Percentiles rank a stretch among this genome's conserved stretches.
Conservation (phyloP, 352 stramenopile species). For the Pythium apleroticum region DNA sequence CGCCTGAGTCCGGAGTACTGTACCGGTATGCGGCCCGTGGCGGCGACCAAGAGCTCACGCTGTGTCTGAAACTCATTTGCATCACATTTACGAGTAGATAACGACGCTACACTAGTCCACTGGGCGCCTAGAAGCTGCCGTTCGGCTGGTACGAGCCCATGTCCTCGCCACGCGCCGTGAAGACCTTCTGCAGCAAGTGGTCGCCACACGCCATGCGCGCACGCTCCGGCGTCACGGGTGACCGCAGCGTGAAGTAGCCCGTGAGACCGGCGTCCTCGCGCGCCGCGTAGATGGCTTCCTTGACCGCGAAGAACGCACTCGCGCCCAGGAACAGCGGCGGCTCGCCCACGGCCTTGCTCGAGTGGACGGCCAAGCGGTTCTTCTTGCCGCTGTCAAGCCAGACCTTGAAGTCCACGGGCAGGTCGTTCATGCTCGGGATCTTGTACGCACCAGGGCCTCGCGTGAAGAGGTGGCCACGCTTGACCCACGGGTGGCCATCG, state of each 20-base stretch:
- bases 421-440: slow-evolving; percentile 96
- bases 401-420: slow-evolving; percentile 94
- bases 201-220: slow-evolving; percentile 84
- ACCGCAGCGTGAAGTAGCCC: slow-evolving; percentile 71
- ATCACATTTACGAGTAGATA: no score
- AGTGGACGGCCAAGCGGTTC: slow-evolving; percentile 95
- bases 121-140: slow-evolving; percentile 75
- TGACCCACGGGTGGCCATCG: slow-evolving; percentile 93
- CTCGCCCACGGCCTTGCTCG: slow-evolving; percentile 95
- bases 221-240: slow-evolving; percentile 78
- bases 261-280: slow-evolving; percentile 61
- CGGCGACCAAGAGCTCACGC: no score
- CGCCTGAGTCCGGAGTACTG: no score
- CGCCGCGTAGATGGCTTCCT: slow-evolving; percentile 91
- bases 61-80: no score
- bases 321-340: slow-evolving; percentile 94
- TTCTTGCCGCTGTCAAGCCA: slow-evolving; percentile 91
- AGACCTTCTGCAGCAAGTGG: slow-evolving; percentile 67
- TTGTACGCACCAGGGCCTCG: slow-evolving; percentile 96
- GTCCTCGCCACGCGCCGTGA: slow-evolving; percentile 55
- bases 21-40: no score
- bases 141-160: slow-evolving; percentile 60
- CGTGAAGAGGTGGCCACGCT: slow-evolving; percentile 91
- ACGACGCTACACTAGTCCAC: no score
- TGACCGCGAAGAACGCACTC: slow-evolving; percentile 95